These are phyloP conservation scores for Corchorus capsularis DNA, from an alignment of 345 rosid genomes.

Conservation along the genomic window DNA sequence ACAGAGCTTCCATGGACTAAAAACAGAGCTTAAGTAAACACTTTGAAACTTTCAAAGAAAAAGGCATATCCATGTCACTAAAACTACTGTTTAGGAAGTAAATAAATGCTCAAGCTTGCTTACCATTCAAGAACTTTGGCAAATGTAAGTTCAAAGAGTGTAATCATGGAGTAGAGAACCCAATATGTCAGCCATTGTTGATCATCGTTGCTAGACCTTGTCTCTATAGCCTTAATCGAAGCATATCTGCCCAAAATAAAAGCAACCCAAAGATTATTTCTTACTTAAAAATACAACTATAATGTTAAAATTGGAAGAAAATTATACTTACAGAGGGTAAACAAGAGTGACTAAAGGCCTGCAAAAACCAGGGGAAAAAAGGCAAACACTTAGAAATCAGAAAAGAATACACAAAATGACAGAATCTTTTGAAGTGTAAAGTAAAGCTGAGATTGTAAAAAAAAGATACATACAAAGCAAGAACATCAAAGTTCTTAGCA, in stretches of 20 bases:
- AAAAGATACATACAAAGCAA: conserved; percentile 54
- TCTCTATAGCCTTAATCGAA: conserved; percentile 77
- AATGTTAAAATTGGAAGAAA: not conserved
- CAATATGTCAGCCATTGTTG: conserved; percentile 88
- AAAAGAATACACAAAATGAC: not conserved
- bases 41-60: not conserved
- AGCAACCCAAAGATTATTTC: not conserved
- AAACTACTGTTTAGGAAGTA: not conserved
- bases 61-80: not conserved
- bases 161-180: conserved; percentile 82
- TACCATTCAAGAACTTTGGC: conserved; percentile 60
- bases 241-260: conserved; percentile 48
- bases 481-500: conserved; percentile 75
- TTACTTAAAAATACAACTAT: not conserved
- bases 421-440: not conserved
- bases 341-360: conserved; percentile 78
- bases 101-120: too few species aligned
- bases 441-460: not conserved
- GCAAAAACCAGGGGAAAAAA: conserved; percentile 25
- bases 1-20: too few species aligned
- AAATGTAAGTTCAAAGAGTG: conserved; percentile 77
- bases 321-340: conserved; percentile 71
- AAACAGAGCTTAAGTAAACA: too few species aligned
- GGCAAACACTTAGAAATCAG: not conserved
- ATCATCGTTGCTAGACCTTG: conserved; percentile 56